Base-by-base conservation (phyloP, 495 filamentous ascomycete species). In the Talaromyces nanjingensis region DNA sequence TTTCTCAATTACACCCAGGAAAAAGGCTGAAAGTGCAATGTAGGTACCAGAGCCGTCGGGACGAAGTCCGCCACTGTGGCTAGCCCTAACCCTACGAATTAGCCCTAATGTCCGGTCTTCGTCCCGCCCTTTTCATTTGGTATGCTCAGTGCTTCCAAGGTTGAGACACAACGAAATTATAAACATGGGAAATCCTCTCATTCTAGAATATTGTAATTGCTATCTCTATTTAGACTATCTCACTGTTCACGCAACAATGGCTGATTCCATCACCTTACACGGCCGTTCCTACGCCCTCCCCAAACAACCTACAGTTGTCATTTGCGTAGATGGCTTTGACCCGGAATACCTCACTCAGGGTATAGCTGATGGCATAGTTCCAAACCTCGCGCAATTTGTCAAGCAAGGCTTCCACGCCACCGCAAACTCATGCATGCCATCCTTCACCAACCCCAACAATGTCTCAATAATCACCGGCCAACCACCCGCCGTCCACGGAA, bases 241-340 rank as follows among this genome's bases (percentile, higher is more conserved):
- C 1, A n/a, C 37, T 42, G 37, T 42, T 16, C 37, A 37, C 33
- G 37, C 4, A 42, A 49, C 11, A 49, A 49, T 49, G 45, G n/a
- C 45, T 49, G 45, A 49, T 49, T 49, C 18, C 18, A 20, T 55
- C 52, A 55, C 52, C 14, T 58, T 65, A 12, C 64, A 65, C 56
- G 59, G 60, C 14, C 33, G 47, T 7, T 49, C 34, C 8, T 65
- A 65, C 37, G 24, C 20, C 20, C 0, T 65, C n/a, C 64, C 64
- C 7, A 47, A 27, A 20, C 65, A 42, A 11, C 67, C 69, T 22
- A 68, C 67, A 4, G 66, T 73, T 14, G 60, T 69, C 25, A 63
- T 73, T 25, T 73, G 70, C 57, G 64, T 73, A 33, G 70, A 73
- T 59, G 69, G 70, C 29, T 73, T 71, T 62, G 70, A 71, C 25